Conservation (phyloP, 2,329 filamentous ascomycete genomes). For the Fusarium sp. region DNA sequence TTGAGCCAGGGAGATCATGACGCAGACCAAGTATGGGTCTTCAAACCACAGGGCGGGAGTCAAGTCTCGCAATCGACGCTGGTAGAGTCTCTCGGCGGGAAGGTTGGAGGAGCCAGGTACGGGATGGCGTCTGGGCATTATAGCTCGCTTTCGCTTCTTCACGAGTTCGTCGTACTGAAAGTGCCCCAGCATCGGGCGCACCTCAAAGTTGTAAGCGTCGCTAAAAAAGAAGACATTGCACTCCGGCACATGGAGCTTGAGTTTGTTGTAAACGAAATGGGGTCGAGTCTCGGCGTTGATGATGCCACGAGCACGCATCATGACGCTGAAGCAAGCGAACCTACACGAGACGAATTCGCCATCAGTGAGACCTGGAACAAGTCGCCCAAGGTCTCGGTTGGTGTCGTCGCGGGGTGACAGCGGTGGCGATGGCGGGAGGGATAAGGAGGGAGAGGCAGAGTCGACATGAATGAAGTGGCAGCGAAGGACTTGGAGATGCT, state of each 20-base stretch:
- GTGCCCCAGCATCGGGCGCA: fast-evolving
- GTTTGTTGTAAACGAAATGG: not conserved
- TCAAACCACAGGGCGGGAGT: not conserved
- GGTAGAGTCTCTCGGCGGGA: not conserved
- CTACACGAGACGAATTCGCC: fast-evolving
- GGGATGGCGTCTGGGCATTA: not conserved
- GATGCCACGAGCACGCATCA: not conserved
- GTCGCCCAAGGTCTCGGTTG: no score
- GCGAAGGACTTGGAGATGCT: not conserved
- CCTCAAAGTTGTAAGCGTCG: not conserved
- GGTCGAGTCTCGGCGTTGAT: not conserved
- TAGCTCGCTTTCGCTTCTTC: fast-evolving
- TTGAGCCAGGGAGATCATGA: fast-evolving
- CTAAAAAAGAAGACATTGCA: not conserved
- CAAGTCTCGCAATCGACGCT: not conserved
- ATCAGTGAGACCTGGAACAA: no score
- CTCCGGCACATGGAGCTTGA: not conserved
- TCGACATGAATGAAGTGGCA: not conserved
- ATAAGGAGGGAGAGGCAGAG: fast-evolving
- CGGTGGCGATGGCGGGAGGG: not conserved
- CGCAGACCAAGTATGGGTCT: not conserved
- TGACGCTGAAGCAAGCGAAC: fast-evolving
- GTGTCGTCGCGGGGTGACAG: not conserved
- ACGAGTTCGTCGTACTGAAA: not conserved
- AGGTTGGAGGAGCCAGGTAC: not conserved